phyloP scores from a whole-genome alignment of 1,284 basidiomycete species.

The Pyrrhoderma noxium region DNA sequence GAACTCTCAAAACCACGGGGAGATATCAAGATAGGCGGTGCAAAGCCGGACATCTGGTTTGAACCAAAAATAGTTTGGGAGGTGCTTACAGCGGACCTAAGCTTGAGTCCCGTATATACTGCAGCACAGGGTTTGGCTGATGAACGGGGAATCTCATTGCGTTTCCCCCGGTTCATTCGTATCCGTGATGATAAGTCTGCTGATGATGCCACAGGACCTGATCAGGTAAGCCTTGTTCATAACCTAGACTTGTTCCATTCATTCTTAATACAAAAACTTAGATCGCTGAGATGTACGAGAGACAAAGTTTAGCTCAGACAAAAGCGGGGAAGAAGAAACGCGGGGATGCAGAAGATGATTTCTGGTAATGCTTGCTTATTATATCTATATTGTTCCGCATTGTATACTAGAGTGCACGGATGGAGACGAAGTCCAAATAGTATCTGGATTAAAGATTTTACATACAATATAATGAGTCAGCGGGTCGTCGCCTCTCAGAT shows the following conservation, averaged over 20 bases:
- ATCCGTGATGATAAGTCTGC: constrained; percentile 89
- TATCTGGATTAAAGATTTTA: neutral
- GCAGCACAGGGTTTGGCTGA: constrained; percentile 94
- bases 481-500: neutral
- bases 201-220: constrained; percentile 88
- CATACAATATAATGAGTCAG: constrained; percentile 4
- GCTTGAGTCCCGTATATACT: constrained; percentile 93
- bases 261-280: constrained; percentile 27
- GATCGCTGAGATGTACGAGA: constrained; percentile 94
- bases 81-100: constrained; percentile 94
- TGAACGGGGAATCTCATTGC: constrained; percentile 84
- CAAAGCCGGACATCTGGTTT: constrained; percentile 93
- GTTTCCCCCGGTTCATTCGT: constrained; percentile 92
- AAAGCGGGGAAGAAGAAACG: constrained; percentile 63
- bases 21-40: constrained; percentile 79
- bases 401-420: neutral
- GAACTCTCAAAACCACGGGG: constrained; percentile 66
- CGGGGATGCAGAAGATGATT: constrained; percentile 73
- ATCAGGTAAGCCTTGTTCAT: constrained; percentile 53
- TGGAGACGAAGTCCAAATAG: neutral
- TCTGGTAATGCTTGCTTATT: constrained; percentile 55
- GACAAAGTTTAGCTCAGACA: constrained; percentile 75
- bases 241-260: constrained; percentile 20
- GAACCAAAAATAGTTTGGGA: constrained; percentile 97
- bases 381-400: neutral